Conservation (phyloP, 2,329 filamentous ascomycete genomes). For the Penicillium sclerotigenum region DNA sequence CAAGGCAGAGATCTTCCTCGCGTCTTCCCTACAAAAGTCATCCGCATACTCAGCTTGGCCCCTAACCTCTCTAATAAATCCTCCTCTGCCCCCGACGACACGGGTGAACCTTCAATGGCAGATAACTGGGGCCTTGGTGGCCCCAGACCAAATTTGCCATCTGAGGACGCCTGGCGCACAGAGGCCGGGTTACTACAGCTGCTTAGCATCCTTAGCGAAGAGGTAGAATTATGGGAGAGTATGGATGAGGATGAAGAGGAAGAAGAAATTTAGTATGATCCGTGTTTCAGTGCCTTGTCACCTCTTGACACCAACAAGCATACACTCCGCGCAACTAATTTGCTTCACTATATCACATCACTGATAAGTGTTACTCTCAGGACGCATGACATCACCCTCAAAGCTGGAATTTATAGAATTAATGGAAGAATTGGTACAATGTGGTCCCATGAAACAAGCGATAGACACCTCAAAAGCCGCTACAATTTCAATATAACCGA, state of each 20-base stretch:
- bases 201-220: slow-evolving; percentile 26
- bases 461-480: neutral
- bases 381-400: neutral
- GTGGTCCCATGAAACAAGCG: neutral
- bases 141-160: slow-evolving; percentile 4
- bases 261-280: neutral
- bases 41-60: slow-evolving; percentile 41
- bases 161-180: slow-evolving; percentile 20
- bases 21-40: slow-evolving; percentile 41
- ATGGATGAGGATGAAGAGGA: slow-evolving; percentile 10
- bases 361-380: neutral
- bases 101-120: neutral
- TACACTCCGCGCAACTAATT: neutral
- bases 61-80: slow-evolving; percentile 24
- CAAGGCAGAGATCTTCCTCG: slow-evolving; percentile 26
- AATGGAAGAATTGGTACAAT: neutral
- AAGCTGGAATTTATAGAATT: neutral
- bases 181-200: slow-evolving; percentile 25
- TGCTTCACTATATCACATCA: neutral
- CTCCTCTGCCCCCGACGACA: neutral
- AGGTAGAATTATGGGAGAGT: slow-evolving; percentile 19
- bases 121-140: neutral
- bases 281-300: neutral
- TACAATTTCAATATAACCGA: neutral
- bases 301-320: neutral